These are phyloP conservation scores for Dichomitus squalens DNA, from an alignment of 1,284 basidiomycete genomes.

Conservation along the genomic window DNA sequence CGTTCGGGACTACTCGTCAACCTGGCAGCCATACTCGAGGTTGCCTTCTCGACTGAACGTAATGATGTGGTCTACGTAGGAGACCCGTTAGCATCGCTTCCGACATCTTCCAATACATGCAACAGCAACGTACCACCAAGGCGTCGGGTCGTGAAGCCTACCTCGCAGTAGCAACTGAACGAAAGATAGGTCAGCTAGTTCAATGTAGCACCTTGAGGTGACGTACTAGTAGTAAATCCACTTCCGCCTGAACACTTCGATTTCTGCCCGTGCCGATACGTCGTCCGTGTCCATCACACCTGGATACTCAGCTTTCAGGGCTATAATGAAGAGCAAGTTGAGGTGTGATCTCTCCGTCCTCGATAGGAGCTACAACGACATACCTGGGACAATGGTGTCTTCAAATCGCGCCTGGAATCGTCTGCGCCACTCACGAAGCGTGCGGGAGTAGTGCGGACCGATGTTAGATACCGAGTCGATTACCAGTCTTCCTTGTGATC, in stretches of 20 bases:
- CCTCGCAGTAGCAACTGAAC: constrained; percentile 74
- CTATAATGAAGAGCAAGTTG: constrained; percentile 3
- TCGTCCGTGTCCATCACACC: constrained; percentile 45
- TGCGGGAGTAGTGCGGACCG: constrained; percentile 80
- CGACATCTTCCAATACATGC: not conserved
- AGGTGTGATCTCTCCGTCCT: not conserved
- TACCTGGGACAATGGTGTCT: constrained; percentile 55
- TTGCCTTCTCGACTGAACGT: constrained; percentile 64
- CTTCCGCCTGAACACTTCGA: constrained; percentile 79
- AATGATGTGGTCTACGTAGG: constrained; percentile 54
- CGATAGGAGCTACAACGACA: not conserved
- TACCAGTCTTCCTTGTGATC: constrained; percentile 60
- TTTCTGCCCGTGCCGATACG: constrained; percentile 51
- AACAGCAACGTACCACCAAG: constrained; percentile 55
- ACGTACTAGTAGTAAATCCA: constrained; percentile 69
- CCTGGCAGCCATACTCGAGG: constrained; percentile 50
- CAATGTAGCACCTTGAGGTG: not conserved
- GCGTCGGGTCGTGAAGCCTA: constrained; percentile 70
- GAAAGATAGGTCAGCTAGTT: constrained; percentile 7
- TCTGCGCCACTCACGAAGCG: constrained; percentile 79
- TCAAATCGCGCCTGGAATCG: constrained; percentile 73
- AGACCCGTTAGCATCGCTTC: not conserved
- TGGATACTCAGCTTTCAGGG: constrained; percentile 65
- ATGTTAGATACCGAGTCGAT: constrained; percentile 81
- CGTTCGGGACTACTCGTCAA: constrained; percentile 22